Conservation (phyloP, 331 rosid species). For the Ulmus americana region DNA sequence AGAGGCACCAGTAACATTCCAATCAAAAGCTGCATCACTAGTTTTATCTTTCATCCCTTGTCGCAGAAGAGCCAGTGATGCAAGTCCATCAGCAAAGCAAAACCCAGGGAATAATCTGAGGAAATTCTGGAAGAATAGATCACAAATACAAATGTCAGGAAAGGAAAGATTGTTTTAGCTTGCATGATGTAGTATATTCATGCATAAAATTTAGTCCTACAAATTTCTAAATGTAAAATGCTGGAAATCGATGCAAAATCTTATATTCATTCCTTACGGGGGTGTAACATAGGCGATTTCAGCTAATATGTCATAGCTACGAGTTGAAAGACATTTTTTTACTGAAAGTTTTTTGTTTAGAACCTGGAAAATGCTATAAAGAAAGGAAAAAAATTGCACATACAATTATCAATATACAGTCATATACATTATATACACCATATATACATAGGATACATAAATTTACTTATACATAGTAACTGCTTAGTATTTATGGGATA, state of each 20-base stretch:
- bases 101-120: slow-evolving; percentile 94
- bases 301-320: neutral
- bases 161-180: neutral
- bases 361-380: neutral
- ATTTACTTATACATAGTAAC: too few relatives aligned
- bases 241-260: slow-evolving; percentile 7
- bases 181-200: neutral
- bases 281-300: neutral
- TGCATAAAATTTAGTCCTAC: neutral
- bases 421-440: too few relatives aligned
- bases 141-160: slow-evolving; percentile 22
- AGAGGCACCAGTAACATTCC: slow-evolving; percentile 94
- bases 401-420: too few relatives aligned
- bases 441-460: too few relatives aligned
- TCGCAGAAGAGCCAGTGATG: slow-evolving; percentile 87
- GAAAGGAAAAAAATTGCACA: neutral
- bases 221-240: neutral
- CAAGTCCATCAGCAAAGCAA: slow-evolving; percentile 97
- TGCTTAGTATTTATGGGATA: too few relatives aligned
- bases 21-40: slow-evolving; percentile 66
- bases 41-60: slow-evolving; percentile 94
- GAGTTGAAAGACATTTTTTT: neutral
- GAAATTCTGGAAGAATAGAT: slow-evolving; percentile 58
- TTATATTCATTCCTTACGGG: slow-evolving; percentile 7
- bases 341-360: neutral